A percentile compares a stretch with the other conserved stretches of the same genome.
Evolutionary conservation across 768 basidiomycete genomes (phyloP).

Genomic region (Amylocystis lapponica): DNA sequence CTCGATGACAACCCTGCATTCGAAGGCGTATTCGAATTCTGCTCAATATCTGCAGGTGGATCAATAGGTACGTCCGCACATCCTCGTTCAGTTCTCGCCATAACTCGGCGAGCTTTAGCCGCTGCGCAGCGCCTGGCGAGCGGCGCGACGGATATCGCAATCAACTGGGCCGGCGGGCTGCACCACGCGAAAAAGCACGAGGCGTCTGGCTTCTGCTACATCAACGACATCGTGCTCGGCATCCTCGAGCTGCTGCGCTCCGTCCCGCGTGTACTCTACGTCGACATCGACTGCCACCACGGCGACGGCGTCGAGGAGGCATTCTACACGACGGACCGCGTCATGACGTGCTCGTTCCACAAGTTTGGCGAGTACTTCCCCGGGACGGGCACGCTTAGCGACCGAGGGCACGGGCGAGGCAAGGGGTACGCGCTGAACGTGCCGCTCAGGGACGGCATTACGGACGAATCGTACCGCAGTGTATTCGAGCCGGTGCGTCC

Average conservation of each 20-base stretch:
- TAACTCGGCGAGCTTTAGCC: constrained; percentile 34
- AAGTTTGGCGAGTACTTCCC: constrained; percentile 97
- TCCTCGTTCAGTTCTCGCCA: neutral
- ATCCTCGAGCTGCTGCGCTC: constrained; percentile 89
- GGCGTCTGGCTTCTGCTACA: constrained; percentile 97
- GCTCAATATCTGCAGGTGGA: constrained; percentile 93
- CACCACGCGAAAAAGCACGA: constrained; percentile 99
- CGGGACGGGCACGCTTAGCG: constrained; percentile 82
- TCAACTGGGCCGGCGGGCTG: constrained; percentile 97
- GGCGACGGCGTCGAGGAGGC: constrained; percentile 99
- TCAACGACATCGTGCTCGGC: constrained; percentile 95
- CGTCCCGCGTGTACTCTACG: constrained; percentile 85
- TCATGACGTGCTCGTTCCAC: constrained; percentile 97
- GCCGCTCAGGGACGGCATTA: constrained; percentile 90
- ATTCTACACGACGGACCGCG: constrained; percentile 94
- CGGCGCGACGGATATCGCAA: constrained; percentile 75
- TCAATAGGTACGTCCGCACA: constrained; percentile 67
- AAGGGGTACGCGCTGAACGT: constrained; percentile 90
- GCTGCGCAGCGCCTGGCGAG: constrained; percentile 76
- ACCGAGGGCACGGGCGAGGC: constrained; percentile 78
- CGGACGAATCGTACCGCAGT: constrained; percentile 78
- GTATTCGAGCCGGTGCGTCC: constrained; percentile 86
- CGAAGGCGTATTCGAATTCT: constrained; percentile 95
- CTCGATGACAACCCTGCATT: constrained; percentile 93
- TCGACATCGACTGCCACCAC: constrained; percentile 98